A percentile compares a stretch with the other conserved stretches of the same genome.
Conservation (phyloP, 2,329 filamentous ascomycete genomes). For the Elsinoe batatas region DNA sequence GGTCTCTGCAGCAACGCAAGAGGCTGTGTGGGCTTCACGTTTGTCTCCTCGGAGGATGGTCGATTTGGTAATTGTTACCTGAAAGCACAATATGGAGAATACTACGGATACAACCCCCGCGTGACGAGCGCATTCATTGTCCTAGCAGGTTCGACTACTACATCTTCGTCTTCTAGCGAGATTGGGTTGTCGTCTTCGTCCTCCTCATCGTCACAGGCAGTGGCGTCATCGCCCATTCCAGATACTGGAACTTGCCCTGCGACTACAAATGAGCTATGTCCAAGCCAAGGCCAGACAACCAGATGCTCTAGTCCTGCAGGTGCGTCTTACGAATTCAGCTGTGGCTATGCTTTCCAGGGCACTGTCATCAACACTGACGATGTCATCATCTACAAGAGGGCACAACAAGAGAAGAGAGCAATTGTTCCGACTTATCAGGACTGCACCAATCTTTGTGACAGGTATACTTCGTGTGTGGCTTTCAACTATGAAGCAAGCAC, state of each 20-base stretch:
- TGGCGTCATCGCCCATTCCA: not conserved
- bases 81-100: constrained; percentile 5
- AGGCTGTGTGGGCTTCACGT: constrained; percentile 16
- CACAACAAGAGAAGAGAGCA: constrained; percentile 15
- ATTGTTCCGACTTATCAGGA: constrained; percentile 16
- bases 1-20: constrained; percentile 15
- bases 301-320: constrained; percentile 15
- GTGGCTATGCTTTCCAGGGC: constrained; percentile 19
- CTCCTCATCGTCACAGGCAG: not conserved
- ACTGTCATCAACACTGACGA: constrained; percentile 18
- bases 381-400: not conserved
- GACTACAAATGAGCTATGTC: not conserved
- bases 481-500: constrained; percentile 22
- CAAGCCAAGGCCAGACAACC: not conserved
- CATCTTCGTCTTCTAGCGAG: not conserved
- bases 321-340: constrained; percentile 20
- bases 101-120: not conserved
- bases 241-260: not conserved
- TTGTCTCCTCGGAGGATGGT: constrained; percentile 10
- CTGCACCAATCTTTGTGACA: constrained; percentile 22
- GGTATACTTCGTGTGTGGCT: constrained; percentile 21
- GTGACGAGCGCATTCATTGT: not conserved
- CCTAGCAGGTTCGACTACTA: not conserved
- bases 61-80: constrained; percentile 1
- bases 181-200: not conserved